These are phyloP conservation scores for Acer saccharum DNA, from an alignment of 345 rosid genomes.

Conservation along the genomic window DNA sequence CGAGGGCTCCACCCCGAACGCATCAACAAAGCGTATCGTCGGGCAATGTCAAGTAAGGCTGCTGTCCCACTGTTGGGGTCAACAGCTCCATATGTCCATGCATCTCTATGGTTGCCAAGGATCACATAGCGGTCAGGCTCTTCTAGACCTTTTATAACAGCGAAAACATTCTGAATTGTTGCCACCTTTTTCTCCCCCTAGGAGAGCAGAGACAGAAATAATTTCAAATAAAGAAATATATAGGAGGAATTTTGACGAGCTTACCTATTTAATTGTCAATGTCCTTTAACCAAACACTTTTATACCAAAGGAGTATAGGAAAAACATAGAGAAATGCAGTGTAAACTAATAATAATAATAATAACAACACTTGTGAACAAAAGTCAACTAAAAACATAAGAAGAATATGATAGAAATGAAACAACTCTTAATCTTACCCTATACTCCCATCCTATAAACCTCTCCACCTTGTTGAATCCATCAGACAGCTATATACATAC, in stretches of 20 bases:
- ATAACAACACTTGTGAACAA: not conserved
- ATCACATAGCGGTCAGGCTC: constrained; percentile 86
- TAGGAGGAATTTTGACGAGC: not conserved
- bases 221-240: constrained; percentile 20
- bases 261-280: not conserved
- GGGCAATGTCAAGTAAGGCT: constrained; percentile 85
- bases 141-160: constrained; percentile 67
- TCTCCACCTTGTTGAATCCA: not conserved
- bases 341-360: not conserved
- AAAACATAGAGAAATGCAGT: not conserved
- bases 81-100: constrained; percentile 98
- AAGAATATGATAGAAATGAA: not conserved
- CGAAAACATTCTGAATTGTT: constrained; percentile 66
- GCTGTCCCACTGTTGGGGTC: constrained; percentile 99
- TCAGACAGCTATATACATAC: not conserved
- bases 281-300: not conserved
- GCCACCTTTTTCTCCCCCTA: constrained; percentile 78
- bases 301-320: not conserved
- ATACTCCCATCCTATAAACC: not conserved
- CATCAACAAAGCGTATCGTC: constrained; percentile 65
- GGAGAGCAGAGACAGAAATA: constrained; percentile 2
- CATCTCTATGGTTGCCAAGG: constrained; percentile 93
- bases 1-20: constrained; percentile 85
- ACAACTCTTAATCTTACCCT: not conserved
- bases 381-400: not conserved